These are phyloP conservation scores for Fusarium circinatum DNA, from an alignment of 2,329 filamentous ascomycete species.

Conservation along the genomic window DNA sequence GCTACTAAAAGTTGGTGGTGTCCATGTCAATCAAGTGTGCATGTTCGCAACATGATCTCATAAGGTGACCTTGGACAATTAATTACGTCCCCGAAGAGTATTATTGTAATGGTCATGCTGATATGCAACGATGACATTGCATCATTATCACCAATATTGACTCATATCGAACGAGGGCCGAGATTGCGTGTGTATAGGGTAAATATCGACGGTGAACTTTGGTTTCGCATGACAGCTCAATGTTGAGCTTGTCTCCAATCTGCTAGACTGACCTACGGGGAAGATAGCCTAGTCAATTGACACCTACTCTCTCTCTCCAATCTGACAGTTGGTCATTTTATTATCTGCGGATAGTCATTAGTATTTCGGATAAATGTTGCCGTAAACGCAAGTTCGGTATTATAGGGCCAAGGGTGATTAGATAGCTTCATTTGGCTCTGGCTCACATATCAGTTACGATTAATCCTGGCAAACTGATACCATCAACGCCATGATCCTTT, in stretches of 20 bases:
- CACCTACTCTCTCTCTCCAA: not conserved
- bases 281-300: too few species aligned
- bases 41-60: not conserved
- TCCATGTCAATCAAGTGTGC: not conserved
- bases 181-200: not conserved
- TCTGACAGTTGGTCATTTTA: too few species aligned
- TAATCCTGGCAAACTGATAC: not conserved
- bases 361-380: not conserved
- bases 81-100: not conserved
- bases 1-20: not conserved
- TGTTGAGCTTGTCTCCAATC: not conserved
- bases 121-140: not conserved
- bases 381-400: not conserved
- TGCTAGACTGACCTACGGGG: too few species aligned
- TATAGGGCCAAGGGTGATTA: not conserved
- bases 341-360: not conserved
- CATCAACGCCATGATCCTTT: not conserved
- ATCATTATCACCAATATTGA: not conserved
- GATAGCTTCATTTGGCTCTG: not conserved
- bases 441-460: not conserved
- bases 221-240: not conserved
- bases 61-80: not conserved
- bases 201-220: not conserved
- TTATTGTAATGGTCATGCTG: too few species aligned
- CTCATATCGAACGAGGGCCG: too few species aligned